These are phyloP conservation scores for Acmispon strigosus DNA, from an alignment of 306 rosid genomes.

Conservation along the genomic window DNA sequence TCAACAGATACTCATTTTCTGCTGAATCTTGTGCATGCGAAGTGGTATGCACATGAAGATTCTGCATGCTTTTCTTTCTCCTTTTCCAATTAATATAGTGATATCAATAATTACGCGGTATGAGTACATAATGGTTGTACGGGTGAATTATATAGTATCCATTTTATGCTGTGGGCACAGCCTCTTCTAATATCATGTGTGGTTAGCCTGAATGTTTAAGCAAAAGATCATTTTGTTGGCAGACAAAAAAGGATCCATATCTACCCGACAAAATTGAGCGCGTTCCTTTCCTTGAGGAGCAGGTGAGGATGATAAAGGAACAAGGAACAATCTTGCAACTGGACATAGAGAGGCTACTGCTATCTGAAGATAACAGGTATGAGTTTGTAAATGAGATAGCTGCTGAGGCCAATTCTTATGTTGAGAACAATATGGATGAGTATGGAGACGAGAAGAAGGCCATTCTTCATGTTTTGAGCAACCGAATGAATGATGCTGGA, in stretches of 20 bases:
- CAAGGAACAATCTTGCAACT: conserved; percentile 58
- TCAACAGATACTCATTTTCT: background rate
- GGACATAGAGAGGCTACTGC: conserved; percentile 67
- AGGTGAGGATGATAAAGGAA: conserved; percentile 65
- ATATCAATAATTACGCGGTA: background rate
- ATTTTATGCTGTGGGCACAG: background rate
- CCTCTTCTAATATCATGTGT: background rate
- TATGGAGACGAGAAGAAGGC: conserved; percentile 88
- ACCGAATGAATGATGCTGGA: conserved; percentile 76
- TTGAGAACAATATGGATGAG: conserved; percentile 71
- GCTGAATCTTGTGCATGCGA: background rate
- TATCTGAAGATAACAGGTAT: conserved; percentile 75
- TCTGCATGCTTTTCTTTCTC: conserved; percentile 3
- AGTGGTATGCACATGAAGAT: background rate
- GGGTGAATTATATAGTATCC: background rate
- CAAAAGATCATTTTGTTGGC: conserved; percentile 11
- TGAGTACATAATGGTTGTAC: background rate
- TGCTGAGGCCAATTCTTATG: conserved; percentile 73
- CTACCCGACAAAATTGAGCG: conserved; percentile 53
- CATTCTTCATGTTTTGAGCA: conserved; percentile 79
- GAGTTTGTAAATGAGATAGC: conserved; percentile 89
- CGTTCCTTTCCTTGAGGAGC: conserved; percentile 88
- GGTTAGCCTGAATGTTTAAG: conserved; percentile 15
- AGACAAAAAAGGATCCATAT: conserved; percentile 66
- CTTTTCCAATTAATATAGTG: background rate